Conservation (phyloP, 1,284 basidiomycete genomes). For the Trichosporon inkin region DNA sequence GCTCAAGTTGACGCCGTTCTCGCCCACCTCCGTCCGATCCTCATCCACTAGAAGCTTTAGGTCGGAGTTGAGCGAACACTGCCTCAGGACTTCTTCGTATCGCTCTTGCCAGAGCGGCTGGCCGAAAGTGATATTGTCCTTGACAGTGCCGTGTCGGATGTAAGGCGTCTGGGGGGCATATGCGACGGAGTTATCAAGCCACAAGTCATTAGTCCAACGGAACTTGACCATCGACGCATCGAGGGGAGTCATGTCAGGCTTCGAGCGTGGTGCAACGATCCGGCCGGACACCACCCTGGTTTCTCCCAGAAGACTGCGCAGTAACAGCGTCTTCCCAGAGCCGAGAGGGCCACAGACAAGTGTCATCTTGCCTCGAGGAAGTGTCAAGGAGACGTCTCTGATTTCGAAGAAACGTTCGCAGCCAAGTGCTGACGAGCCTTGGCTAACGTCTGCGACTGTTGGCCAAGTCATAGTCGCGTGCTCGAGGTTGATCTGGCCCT, state of each 20-base stretch:
- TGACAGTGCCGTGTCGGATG: constrained; percentile 47
- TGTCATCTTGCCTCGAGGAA: constrained; percentile 39
- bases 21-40: constrained; percentile 70
- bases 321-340: constrained; percentile 47
- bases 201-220: constrained; percentile 30
- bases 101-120: constrained; percentile 45
- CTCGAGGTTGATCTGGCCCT: constrained; percentile 26
- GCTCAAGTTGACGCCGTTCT: constrained; percentile 64
- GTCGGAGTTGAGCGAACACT: constrained; percentile 43
- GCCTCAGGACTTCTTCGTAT: constrained; percentile 42
- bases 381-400: constrained; percentile 28
- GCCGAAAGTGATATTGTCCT: constrained; percentile 51
- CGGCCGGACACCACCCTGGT: constrained; percentile 28
- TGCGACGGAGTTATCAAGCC: constrained; percentile 42
- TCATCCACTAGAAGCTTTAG: constrained; percentile 43
- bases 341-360: constrained; percentile 48
- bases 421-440: background rate
- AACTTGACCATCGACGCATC: constrained; percentile 18
- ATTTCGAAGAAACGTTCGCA: constrained; percentile 28
- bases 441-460: constrained; percentile 5
- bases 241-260: constrained; percentile 31
- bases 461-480: constrained; percentile 45
- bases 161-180: constrained; percentile 48
- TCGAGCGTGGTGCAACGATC: constrained; percentile 31
- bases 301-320: constrained; percentile 46